Percentiles rank a stretch among this genome's conserved stretches.
Conservation (phyloP, 768 basidiomycete species). For the Rhodotorula graminis region DNA sequence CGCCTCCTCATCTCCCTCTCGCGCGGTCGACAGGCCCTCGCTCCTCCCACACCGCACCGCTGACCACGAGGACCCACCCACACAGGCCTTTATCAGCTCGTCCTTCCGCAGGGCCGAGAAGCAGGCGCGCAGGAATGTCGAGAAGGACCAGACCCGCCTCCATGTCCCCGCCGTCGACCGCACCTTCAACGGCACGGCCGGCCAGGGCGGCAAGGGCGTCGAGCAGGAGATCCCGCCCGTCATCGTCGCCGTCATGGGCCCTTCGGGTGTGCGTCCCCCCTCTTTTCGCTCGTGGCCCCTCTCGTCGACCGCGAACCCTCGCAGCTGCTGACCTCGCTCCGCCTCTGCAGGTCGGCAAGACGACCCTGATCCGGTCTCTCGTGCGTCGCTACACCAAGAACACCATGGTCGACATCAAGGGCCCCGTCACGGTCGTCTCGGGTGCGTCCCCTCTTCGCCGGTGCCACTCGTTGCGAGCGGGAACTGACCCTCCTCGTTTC, state of each 20-base stretch:
- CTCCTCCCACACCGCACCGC: neutral
- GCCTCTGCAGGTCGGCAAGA: slow-evolving; percentile 69
- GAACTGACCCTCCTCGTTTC: neutral
- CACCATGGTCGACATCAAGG: slow-evolving; percentile 78
- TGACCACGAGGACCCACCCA: neutral
- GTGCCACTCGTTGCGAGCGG: neutral
- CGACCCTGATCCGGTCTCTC: slow-evolving; percentile 84
- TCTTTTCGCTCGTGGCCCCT: too few species aligned
- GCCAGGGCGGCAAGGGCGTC: slow-evolving; percentile 48
- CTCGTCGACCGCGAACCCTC: neutral
- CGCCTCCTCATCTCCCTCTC: slow-evolving; percentile 27
- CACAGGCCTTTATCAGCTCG: slow-evolving; percentile 74
- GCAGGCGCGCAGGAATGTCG: slow-evolving; percentile 83
- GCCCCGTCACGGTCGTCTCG: slow-evolving; percentile 88
- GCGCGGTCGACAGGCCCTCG: too few species aligned
- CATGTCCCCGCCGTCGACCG: slow-evolving; percentile 95
- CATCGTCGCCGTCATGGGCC: slow-evolving; percentile 89
- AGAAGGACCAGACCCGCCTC: slow-evolving; percentile 86
- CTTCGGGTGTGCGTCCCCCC: slow-evolving; percentile 63
- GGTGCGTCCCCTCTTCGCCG: slow-evolving; percentile 45
- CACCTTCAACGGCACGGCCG: slow-evolving; percentile 59
- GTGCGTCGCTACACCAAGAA: slow-evolving; percentile 91
- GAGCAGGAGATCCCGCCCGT: slow-evolving; percentile 87
- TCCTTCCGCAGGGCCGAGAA: slow-evolving; percentile 82
- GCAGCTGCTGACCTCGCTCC: neutral